Conservation (phyloP, 805 yeast genomes). For the Hanseniaspora taiwanica region DNA sequence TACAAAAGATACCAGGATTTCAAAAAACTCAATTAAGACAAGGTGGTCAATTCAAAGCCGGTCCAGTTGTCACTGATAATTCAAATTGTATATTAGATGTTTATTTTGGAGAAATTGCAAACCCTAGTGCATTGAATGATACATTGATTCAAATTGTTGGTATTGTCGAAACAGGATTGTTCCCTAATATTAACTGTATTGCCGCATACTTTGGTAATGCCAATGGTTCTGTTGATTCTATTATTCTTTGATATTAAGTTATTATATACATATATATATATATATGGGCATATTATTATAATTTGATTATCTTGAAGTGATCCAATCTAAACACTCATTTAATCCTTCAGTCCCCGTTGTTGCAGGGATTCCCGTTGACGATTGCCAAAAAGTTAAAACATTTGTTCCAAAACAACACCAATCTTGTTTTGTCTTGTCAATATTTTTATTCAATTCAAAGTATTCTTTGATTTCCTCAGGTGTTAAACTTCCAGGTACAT, state of each 20-base stretch:
- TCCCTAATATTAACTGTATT: conserved; percentile 45
- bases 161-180: conserved; percentile 92
- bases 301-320: conserved; percentile 29
- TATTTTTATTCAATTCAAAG: conserved; percentile 44
- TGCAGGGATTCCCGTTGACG: not conserved
- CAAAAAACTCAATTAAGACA: conserved; percentile 66
- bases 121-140: conserved; percentile 40
- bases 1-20: conserved; percentile 30
- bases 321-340: conserved; percentile 80
- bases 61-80: conserved; percentile 93
- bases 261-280: no score
- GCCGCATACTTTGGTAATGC: conserved; percentile 85
- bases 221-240: conserved; percentile 44
- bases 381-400: conserved; percentile 45
- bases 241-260: conserved; percentile 2
- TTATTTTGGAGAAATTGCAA: conserved; percentile 64
- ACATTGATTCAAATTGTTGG: conserved; percentile 70
- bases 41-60: conserved; percentile 89
- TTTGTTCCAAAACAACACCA: conserved; percentile 91
- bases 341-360: conserved; percentile 56
- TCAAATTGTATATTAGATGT: conserved; percentile 90
- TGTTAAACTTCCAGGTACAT: conserved; percentile 53
- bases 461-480: conserved; percentile 71
- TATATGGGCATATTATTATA: no score
- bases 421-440: conserved; percentile 46